Conservation (phyloP, 2,329 filamentous ascomycete species). For the Aspergillus felis region DNA sequence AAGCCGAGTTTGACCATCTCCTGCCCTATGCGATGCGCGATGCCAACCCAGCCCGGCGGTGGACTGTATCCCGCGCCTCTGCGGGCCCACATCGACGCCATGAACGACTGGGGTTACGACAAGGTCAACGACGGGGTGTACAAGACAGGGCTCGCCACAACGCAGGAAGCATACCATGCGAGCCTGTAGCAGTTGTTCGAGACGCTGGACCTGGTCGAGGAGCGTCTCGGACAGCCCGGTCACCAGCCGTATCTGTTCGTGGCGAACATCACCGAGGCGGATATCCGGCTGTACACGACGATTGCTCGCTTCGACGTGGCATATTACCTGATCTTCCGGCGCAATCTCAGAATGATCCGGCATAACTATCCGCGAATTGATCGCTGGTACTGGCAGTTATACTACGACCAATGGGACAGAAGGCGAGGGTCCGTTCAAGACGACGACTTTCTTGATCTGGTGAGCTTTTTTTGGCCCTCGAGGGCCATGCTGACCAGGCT, state of each 20-base stretch:
- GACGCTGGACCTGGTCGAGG: conserved; percentile 68
- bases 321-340: conserved; percentile 80
- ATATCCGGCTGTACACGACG: conserved; percentile 67
- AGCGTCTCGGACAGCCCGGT: conserved; percentile 52
- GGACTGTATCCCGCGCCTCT: conserved; percentile 64
- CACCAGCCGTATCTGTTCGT: conserved; percentile 69
- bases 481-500: not conserved
- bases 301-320: conserved; percentile 65
- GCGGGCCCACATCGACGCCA: conserved; percentile 63
- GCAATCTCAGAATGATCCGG: conserved; percentile 57
- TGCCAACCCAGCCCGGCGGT: conserved; percentile 44
- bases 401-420: conserved; percentile 43
- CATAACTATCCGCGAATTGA: conserved; percentile 54
- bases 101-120: conserved; percentile 73
- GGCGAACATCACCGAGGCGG: conserved; percentile 68
- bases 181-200: conserved; percentile 67
- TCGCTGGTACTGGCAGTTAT: conserved; percentile 45
- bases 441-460: conserved; percentile 44
- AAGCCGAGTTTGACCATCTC: conserved; percentile 67
- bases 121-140: conserved; percentile 54
- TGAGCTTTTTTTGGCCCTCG: conserved; percentile 16
- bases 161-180: conserved; percentile 70
- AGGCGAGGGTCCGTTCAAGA: conserved; percentile 42
- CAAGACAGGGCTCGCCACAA: conserved; percentile 69
- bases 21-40: conserved; percentile 57